A percentile compares a stretch with the other conserved stretches of the same genome.
These are phyloP conservation scores for Aspergillus bridgeri DNA, from an alignment of 495 filamentous ascomycete species.

Conservation along the genomic window DNA sequence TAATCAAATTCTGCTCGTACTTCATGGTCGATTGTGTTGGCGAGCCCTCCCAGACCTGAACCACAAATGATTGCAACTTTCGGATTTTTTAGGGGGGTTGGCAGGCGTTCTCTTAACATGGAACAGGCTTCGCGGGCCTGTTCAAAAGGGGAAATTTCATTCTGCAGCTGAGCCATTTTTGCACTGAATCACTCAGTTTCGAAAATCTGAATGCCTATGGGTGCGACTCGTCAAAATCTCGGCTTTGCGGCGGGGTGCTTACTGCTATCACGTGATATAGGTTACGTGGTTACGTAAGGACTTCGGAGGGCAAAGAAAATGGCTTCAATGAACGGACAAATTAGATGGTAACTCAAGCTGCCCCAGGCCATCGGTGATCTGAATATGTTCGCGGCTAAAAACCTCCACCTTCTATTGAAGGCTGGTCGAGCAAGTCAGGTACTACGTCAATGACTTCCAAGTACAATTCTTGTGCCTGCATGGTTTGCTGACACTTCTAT, in stretches of 20 bases:
- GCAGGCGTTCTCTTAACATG: conserved; percentile 39
- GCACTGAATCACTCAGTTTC: background rate
- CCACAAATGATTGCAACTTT: conserved; percentile 70
- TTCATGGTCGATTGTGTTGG: conserved; percentile 50
- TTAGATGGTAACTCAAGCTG: background rate
- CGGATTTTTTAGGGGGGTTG: conserved; percentile 48
- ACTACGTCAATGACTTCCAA: background rate
- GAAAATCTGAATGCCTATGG: too few species aligned
- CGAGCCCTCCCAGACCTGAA: conserved; percentile 68
- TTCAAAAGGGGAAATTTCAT: conserved; percentile 24
- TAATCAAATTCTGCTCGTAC: conserved; percentile 59
- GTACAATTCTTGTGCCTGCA: background rate
- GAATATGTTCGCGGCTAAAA: background rate
- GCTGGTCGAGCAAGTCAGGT: background rate
- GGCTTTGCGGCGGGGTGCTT: background rate
- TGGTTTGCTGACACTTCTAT: background rate
- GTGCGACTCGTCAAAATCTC: background rate
- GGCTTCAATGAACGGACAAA: background rate
- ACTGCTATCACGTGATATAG: background rate
- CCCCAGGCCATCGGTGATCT: background rate
- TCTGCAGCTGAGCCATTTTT: conserved; percentile 14
- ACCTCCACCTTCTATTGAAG: background rate
- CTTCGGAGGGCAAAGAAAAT: background rate
- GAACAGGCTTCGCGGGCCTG: conserved; percentile 38
- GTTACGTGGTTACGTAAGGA: background rate